Evolutionary conservation across 345 rosid genomes (phyloP).

Genomic region (Jatropha curcas): DNA sequence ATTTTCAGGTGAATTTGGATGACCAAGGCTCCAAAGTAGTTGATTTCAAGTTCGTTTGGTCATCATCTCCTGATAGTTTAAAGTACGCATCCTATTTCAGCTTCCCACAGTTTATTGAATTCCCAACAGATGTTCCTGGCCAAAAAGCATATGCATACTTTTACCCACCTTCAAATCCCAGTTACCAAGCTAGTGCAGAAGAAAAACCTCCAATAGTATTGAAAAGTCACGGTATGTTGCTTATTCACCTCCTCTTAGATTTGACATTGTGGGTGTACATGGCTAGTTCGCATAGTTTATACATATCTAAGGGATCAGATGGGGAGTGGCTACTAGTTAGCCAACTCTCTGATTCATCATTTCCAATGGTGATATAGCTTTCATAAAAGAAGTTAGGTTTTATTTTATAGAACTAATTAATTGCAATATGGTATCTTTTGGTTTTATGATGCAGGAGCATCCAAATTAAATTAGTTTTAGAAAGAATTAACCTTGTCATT

Average conservation of each 20-base stretch:
- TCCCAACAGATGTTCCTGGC: slow-evolving; percentile 83
- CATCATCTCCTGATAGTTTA: slow-evolving; percentile 73
- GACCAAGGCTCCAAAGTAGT: slow-evolving; percentile 39
- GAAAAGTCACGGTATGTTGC: slow-evolving; percentile 80
- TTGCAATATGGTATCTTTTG: neutral
- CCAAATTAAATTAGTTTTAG: too few species aligned
- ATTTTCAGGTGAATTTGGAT: slow-evolving; percentile 72
- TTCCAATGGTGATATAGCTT: neutral
- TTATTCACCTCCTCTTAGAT: slow-evolving; percentile 2
- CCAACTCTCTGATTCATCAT: neutral
- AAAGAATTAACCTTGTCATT: neutral
- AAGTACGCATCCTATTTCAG: slow-evolving; percentile 70
- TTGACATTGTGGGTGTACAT: neutral
- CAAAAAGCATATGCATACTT: slow-evolving; percentile 86
- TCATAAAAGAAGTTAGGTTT: neutral
- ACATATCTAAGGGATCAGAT: neutral
- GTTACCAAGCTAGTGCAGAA: slow-evolving; percentile 55
- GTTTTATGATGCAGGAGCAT: too few species aligned
- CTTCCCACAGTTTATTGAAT: slow-evolving; percentile 82
- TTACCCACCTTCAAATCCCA: slow-evolving; percentile 79
- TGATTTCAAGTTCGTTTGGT: slow-evolving; percentile 77
- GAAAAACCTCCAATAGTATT: slow-evolving; percentile 88
- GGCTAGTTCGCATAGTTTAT: neutral
- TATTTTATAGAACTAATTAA: too few species aligned
- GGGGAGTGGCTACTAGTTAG: neutral